Evolutionary conservation across 768 basidiomycete genomes (phyloP), one percentile per base, ranked within the genome.

Genomic region (Rhodotorula sphaerocarpa): DNA sequence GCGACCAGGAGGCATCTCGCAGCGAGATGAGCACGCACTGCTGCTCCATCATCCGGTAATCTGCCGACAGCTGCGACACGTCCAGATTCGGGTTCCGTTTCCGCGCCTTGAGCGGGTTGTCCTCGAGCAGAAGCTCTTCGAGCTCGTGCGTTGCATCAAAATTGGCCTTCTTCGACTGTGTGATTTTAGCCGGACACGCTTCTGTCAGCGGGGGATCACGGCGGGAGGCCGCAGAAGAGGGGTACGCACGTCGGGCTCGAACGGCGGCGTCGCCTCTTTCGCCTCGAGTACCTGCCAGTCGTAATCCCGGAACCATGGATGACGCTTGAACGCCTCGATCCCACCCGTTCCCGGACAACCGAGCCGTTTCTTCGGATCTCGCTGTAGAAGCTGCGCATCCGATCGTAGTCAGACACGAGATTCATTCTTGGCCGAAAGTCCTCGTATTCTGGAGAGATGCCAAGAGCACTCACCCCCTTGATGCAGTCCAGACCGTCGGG

Each of bases 141-240:
- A 99, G 78, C 76, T 99, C 93, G 73, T 97, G 92, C 18, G 93
- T 96, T 31, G 93, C 92, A 74, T 99, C 93, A 73, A 99, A 99
- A 75, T 99, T 96, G 34, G 93, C 90, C 76, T 95, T 95, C 79
- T 96, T 97, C n/a, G 86, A 85, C 92, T 97, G 72, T 42, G 7
- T n/a, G n/a, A n/a, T n/a, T 9, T 43, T 7, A 20, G 7, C 18
- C 43, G 9, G n/a, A 21, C 20, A 21, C 9, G 36, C 36, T 9
- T 16, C 10, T 9, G 9, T 39, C 36, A 39, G 36, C 36, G 36
- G n/a, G n/a, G n/a, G n/a, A n/a, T n/a, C 16, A 39, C 36, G 10
- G 36, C 36, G 9, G 10, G 36, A 39, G 36, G 10, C 36, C 16
- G 36, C 36, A 39, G 10, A n/a, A 33, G 50, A 59, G 70, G 65